Evolutionary conservation across 1,284 basidiomycete genomes (phyloP).

Genomic region (Rhodofomes roseus): DNA sequence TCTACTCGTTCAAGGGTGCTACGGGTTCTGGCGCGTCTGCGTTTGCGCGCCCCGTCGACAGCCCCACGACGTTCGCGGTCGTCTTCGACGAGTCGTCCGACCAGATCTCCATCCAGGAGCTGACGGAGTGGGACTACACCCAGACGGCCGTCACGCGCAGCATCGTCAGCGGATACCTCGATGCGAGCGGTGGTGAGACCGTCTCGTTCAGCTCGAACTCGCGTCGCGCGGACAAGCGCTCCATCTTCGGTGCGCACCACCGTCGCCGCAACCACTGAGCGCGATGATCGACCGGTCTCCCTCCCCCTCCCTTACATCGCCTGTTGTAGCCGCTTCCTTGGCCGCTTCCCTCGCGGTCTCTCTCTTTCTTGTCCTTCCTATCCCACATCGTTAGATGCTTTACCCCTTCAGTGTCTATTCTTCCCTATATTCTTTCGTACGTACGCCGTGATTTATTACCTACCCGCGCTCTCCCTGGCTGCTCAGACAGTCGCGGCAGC

Average conservation of each 20-base stretch:
- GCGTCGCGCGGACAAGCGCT: conserved; percentile 8
- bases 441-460: neutral
- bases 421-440: neutral
- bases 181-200: conserved; percentile 14
- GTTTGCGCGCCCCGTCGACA: conserved; percentile 23
- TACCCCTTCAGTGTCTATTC: neutral
- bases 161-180: conserved; percentile 23
- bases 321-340: neutral
- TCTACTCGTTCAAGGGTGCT: conserved; percentile 31
- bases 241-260: conserved; percentile 6
- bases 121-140: conserved; percentile 22
- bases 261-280: conserved; percentile 12
- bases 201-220: conserved; percentile 17
- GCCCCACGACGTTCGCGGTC: conserved; percentile 17
- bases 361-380: neutral
- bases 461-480: neutral
- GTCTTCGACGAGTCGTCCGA: conserved; percentile 27
- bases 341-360: neutral
- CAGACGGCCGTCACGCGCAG: conserved; percentile 19
- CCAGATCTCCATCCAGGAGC: conserved; percentile 21
- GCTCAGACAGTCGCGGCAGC: no score
- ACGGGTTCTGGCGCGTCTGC: conserved; percentile 24
- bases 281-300: neutral
- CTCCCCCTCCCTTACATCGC: neutral
- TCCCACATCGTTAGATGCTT: neutral